phyloP scores from a whole-genome alignment of 108 stramenopile species.

The Stephanodiscus triporus region DNA sequence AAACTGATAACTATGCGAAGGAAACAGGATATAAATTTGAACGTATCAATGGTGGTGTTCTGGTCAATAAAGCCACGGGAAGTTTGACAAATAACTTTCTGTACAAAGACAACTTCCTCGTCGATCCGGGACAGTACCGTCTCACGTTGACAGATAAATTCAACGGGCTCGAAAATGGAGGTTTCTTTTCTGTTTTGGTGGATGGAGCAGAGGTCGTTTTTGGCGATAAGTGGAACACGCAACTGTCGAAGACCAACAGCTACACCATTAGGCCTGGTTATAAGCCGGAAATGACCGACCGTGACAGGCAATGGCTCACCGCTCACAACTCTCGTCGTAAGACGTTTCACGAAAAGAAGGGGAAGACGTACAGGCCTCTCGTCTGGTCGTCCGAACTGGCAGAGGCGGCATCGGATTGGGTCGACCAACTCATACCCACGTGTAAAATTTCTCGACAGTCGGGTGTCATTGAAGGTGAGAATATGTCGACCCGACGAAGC shows the following conservation, averaged over 20 bases:
- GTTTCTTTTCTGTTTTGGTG: constrained; percentile 21
- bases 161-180: constrained; percentile 14
- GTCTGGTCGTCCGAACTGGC: constrained; percentile 29
- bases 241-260: background rate
- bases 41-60: background rate
- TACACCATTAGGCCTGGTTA: constrained; percentile 22
- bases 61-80: background rate
- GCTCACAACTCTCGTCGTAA: constrained; percentile 38
- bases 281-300: constrained; percentile 2
- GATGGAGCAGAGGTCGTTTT: constrained; percentile 32
- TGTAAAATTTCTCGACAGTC: constrained; percentile 18
- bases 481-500: constrained; percentile 23
- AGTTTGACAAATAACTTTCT: background rate
- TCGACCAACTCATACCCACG: constrained; percentile 6
- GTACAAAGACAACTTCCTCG: background rate
- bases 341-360: constrained; percentile 18
- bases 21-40: constrained; percentile 28
- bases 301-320: constrained; percentile 24
- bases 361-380: constrained; percentile 13
- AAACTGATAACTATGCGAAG: constrained; percentile 24
- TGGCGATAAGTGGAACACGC: background rate
- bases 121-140: constrained; percentile 6
- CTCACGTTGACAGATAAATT: constrained; percentile 6
- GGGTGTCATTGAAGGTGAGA: constrained; percentile 32
- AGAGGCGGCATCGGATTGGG: constrained; percentile 14